These are phyloP conservation scores for Forsythia viridissima DNA, from an alignment of 257 asterid species.

Conservation along the genomic window DNA sequence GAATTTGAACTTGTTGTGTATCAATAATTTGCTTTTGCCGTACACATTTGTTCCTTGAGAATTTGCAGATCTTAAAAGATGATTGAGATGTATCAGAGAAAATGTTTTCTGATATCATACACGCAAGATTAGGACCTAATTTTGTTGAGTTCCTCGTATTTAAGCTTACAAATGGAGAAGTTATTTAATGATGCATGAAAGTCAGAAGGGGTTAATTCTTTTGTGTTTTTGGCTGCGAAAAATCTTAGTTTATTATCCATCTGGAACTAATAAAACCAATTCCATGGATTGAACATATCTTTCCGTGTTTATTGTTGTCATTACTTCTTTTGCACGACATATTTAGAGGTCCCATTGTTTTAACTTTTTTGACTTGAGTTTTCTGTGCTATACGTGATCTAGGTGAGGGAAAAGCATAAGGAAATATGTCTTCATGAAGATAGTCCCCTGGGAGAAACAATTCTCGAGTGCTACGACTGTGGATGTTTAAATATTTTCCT, in stretches of 20 bases:
- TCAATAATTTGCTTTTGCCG: too few species aligned
- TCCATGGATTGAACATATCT: neutral
- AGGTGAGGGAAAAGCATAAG: too few species aligned
- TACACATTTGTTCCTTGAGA: neutral
- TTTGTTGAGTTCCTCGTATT: too few species aligned
- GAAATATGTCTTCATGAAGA: too few species aligned
- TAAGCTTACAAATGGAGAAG: too few species aligned
- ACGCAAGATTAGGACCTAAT: neutral
- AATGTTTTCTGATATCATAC: neutral
- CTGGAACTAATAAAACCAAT: neutral
- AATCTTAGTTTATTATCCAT: neutral
- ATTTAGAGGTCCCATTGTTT: neutral
- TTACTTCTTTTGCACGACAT: neutral
- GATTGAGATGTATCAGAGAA: neutral
- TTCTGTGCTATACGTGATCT: too few species aligned
- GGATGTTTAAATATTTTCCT: too few species aligned
- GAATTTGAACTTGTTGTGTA: too few species aligned
- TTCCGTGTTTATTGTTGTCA: neutral
- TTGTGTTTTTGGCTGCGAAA: neutral
- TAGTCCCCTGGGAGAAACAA: too few species aligned
- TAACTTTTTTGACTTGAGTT: neutral
- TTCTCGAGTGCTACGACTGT: too few species aligned
- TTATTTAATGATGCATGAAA: too few species aligned
- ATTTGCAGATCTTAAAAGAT: slow-evolving; percentile 2
- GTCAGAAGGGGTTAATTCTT: neutral